A percentile compares a stretch with the other conserved stretches of the same genome.
Evolutionary conservation across 2,329 filamentous ascomycete genomes (phyloP).

Genomic region (Ophiostoma novo-ulmi): DNA sequence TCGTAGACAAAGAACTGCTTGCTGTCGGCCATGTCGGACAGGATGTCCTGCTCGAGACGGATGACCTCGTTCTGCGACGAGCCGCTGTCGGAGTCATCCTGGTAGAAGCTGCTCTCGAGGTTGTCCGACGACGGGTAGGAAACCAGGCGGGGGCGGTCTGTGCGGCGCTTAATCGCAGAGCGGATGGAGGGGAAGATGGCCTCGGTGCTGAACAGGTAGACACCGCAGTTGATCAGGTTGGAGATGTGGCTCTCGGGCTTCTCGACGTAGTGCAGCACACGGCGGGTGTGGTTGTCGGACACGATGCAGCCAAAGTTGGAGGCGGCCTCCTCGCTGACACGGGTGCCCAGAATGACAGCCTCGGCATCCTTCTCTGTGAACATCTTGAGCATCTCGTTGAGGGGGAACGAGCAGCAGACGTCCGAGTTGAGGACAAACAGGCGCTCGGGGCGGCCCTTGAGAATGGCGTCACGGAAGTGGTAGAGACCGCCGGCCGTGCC

Average conservation of each 20-base stretch:
- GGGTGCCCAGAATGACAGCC: conserved; percentile 90
- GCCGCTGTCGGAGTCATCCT: conserved; percentile 65
- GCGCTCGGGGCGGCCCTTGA: conserved; percentile 89
- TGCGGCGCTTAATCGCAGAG: conserved; percentile 89
- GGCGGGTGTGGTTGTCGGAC: conserved; percentile 85
- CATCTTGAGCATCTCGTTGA: conserved; percentile 90
- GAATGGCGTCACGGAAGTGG: conserved; percentile 97
- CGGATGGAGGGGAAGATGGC: conserved; percentile 95
- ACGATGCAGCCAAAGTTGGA: conserved; percentile 98
- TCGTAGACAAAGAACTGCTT: conserved; percentile 98
- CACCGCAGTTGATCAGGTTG: conserved; percentile 98
- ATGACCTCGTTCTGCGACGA: conserved; percentile 70
- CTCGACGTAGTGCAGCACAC: conserved; percentile 97
- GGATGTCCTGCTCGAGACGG: conserved; percentile 92
- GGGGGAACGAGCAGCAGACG: conserved; percentile 96
- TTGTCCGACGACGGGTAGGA: conserved; percentile 97
- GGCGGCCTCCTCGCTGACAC: conserved; percentile 84
- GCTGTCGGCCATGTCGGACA: conserved; percentile 91
- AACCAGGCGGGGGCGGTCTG: conserved; percentile 81
- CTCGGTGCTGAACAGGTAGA: conserved; percentile 94
- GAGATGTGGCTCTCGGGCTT: conserved; percentile 97
- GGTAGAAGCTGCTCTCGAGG: conserved; percentile 61
- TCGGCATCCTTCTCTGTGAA: conserved; percentile 95
- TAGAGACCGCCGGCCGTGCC: conserved; percentile 95
- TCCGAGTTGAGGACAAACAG: conserved; percentile 98